Percentiles rank a stretch among this genome's conserved stretches.
Evolutionary conservation across 306 rosid species (phyloP).

Genomic region (Vachellia collinsii): DNA sequence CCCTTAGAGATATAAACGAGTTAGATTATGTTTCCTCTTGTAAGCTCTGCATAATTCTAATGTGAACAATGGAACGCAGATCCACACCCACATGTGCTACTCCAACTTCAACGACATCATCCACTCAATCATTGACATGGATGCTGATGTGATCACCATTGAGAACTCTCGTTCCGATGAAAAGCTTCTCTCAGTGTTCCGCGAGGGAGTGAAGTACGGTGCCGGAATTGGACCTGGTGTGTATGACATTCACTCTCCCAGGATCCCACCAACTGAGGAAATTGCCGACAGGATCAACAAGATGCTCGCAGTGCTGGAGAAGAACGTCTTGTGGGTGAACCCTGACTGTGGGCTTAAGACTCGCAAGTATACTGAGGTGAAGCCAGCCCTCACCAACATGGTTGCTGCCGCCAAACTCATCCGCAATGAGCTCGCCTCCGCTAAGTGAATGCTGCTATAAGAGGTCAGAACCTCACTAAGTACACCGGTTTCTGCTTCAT

Average conservation of each 20-base stretch:
- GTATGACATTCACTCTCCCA: conserved; percentile 84
- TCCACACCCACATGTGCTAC: conserved; percentile 96
- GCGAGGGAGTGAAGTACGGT: conserved; percentile 88
- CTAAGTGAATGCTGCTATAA: conserved; percentile 50
- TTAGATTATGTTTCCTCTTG: background rate
- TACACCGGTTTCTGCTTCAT: conserved; percentile 21
- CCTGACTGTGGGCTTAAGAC: conserved; percentile 90
- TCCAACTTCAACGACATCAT: conserved; percentile 90
- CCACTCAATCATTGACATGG: conserved; percentile 90
- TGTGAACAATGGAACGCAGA: conserved; percentile 44
- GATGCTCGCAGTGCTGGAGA: conserved; percentile 89
- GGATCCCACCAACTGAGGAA: conserved; percentile 82
- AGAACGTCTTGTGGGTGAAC: conserved; percentile 81
- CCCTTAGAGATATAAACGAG: background rate
- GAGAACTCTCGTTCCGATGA: conserved; percentile 92
- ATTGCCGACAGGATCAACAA: conserved; percentile 80
- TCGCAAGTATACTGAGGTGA: conserved; percentile 78
- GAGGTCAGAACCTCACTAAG: conserved; percentile 23
- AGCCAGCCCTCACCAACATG: conserved; percentile 77
- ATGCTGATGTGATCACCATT: conserved; percentile 89
- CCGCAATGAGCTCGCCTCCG: conserved; percentile 68
- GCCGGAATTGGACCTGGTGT: conserved; percentile 93
- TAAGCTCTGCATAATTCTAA: conserved; percentile 34
- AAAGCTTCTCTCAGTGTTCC: conserved; percentile 83
- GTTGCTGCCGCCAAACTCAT: conserved; percentile 75